Evolutionary conservation across 2,329 filamentous ascomycete species (phyloP).

Genomic region (Fusarium sterilihyphosum): DNA sequence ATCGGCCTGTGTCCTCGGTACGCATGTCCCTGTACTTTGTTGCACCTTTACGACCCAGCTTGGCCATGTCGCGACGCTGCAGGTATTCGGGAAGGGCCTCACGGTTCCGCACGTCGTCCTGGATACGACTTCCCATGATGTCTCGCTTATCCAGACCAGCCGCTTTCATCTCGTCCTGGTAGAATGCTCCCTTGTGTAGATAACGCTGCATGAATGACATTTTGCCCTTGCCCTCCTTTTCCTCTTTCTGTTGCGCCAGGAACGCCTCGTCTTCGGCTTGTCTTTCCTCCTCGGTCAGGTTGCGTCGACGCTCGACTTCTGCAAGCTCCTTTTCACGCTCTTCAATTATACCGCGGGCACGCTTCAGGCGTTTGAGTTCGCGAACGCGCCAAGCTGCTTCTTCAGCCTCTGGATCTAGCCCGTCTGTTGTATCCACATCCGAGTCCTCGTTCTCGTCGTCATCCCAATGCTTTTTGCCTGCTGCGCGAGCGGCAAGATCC

Average conservation of each 20-base stretch:
- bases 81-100: slow-evolving; percentile 89
- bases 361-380: slow-evolving; percentile 87
- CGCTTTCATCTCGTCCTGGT: slow-evolving; percentile 80
- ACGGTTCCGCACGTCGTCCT: slow-evolving; percentile 84
- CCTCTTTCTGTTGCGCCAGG: slow-evolving; percentile 80
- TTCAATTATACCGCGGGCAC: slow-evolving; percentile 87
- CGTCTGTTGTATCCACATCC: slow-evolving; percentile 90
- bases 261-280: slow-evolving; percentile 84
- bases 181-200: slow-evolving; percentile 97
- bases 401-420: slow-evolving; percentile 86
- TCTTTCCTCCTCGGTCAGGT: slow-evolving; percentile 87
- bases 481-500: slow-evolving; percentile 77
- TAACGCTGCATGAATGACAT: slow-evolving; percentile 95
- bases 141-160: slow-evolving; percentile 83
- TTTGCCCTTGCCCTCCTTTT: slow-evolving; percentile 80
- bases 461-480: slow-evolving; percentile 88
- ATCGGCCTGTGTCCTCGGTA: slow-evolving; percentile 88
- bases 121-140: slow-evolving; percentile 84
- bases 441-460: slow-evolving; percentile 75
- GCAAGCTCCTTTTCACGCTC: slow-evolving; percentile 84
- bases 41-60: slow-evolving; percentile 89
- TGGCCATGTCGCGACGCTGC: slow-evolving; percentile 93
- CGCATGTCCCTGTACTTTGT: slow-evolving; percentile 91
- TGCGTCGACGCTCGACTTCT: slow-evolving; percentile 87
- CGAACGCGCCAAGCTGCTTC: slow-evolving; percentile 93